Evolutionary conservation across 164 flowering plant species (phyloP).

Genomic region (Echeveria elegans): DNA sequence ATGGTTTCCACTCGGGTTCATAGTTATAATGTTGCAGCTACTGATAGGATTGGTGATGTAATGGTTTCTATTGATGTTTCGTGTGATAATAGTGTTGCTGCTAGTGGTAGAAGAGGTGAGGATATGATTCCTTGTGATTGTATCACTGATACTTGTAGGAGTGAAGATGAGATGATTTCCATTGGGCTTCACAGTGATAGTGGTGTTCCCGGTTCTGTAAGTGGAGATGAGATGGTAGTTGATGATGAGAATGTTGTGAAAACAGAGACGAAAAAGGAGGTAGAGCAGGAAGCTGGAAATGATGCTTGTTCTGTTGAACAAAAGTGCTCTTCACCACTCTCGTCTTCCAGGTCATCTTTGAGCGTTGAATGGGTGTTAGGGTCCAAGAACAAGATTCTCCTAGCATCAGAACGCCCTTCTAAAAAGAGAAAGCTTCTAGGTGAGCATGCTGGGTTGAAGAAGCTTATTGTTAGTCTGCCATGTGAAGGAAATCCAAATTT

Average conservation of each 20-base stretch:
- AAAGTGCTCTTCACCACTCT: constrained; percentile 3
- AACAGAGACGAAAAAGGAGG: constrained; percentile 19
- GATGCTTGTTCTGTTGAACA: constrained; percentile 14
- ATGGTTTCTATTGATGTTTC: neutral
- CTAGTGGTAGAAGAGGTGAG: neutral
- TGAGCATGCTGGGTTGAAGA: constrained; percentile 63
- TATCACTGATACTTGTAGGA: neutral
- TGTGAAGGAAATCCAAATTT: constrained; percentile 33
- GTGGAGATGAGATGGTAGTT: constrained; percentile 13
- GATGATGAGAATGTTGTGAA: constrained; percentile 17
- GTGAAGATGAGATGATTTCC: neutral
- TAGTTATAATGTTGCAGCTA: neutral
- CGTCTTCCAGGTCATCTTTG: constrained; percentile 15
- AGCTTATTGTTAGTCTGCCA: constrained; percentile 37
- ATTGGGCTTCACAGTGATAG: neutral
- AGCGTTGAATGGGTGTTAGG: constrained; percentile 74
- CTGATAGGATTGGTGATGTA: neutral
- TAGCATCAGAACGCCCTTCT: constrained; percentile 67
- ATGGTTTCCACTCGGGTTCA: neutral
- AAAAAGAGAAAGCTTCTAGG: constrained; percentile 85
- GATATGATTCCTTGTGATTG: neutral
- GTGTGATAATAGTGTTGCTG: neutral
- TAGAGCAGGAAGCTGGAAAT: constrained; percentile 8
- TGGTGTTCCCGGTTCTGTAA: constrained; percentile 5
- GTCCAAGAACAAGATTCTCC: constrained; percentile 44